Conservation (phyloP, 306 rosid genomes). For the Neltuma alba region DNA sequence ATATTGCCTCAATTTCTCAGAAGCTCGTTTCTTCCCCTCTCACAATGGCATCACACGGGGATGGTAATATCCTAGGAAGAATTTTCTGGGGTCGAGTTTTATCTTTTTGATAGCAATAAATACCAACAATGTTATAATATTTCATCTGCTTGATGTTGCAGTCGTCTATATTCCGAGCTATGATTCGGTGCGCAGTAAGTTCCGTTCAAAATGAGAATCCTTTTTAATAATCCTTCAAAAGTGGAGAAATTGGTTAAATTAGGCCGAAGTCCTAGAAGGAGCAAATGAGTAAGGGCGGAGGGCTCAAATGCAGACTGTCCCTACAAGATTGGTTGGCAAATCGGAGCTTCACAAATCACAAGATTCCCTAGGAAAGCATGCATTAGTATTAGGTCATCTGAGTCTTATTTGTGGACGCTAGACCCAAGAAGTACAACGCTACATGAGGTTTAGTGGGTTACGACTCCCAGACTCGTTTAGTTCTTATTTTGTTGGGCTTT, state of each 20-base stretch:
- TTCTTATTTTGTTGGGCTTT: too few species aligned
- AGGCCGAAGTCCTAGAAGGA: conserved; percentile 6
- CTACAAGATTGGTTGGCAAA: background rate
- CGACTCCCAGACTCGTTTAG: too few species aligned
- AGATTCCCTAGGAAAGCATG: background rate
- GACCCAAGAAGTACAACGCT: background rate
- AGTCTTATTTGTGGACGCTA: background rate
- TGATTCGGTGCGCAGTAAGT: conserved; percentile 76
- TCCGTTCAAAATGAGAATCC: conserved; percentile 54
- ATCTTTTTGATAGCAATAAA: background rate
- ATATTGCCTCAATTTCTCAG: conserved; percentile 64
- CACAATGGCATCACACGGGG: conserved; percentile 90
- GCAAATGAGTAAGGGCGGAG: background rate
- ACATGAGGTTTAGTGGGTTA: too few species aligned
- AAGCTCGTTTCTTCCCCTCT: conserved; percentile 88
- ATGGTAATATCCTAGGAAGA: conserved; percentile 50
- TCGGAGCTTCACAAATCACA: background rate
- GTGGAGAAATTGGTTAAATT: conserved; percentile 28
- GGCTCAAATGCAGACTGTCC: too few species aligned
- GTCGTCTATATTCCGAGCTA: conserved; percentile 70
- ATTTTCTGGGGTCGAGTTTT: conserved; percentile 2
- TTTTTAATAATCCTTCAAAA: conserved; percentile 17
- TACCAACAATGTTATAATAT: background rate
- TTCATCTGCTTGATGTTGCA: conserved; percentile 50
- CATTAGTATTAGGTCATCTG: background rate